phyloP scores from a whole-genome alignment of 208 protist genomes.

The Leishmania major region DNA sequence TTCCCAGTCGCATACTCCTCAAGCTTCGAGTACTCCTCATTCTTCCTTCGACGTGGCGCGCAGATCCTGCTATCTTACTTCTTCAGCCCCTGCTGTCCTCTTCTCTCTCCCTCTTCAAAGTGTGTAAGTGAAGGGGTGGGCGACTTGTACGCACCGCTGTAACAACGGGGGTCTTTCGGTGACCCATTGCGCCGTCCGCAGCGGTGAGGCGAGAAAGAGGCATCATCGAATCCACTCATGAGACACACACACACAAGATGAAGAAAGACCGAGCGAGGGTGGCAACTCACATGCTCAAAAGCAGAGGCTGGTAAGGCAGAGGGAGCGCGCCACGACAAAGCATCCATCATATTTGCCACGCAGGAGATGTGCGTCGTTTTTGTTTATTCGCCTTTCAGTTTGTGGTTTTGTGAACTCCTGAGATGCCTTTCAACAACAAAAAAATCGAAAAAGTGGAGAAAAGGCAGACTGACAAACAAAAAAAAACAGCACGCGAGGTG shows the following conservation, averaged over 20 bases:
- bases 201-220: neutral
- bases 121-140: neutral
- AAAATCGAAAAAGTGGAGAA: neutral
- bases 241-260: neutral
- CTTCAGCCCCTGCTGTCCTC: neutral
- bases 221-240: neutral
- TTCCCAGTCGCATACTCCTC: constrained; percentile 3
- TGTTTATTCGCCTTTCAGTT: neutral
- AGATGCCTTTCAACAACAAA: constrained; percentile 5
- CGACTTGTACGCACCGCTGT: neutral
- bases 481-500: neutral
- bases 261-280: neutral
- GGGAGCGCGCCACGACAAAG: neutral
- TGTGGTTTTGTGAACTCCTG: neutral
- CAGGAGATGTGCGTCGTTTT: constrained; percentile 4
- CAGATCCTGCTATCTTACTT: neutral
- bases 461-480: neutral
- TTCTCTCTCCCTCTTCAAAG: neutral
- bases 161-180: neutral
- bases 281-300: neutral
- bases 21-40: constrained; percentile 16
- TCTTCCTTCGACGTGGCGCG: neutral
- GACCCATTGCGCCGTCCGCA: no score
- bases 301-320: neutral
- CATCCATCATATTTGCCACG: neutral